Base-by-base conservation (phyloP, 306 rosid genomes). In the Arachis hypogaea region DNA sequence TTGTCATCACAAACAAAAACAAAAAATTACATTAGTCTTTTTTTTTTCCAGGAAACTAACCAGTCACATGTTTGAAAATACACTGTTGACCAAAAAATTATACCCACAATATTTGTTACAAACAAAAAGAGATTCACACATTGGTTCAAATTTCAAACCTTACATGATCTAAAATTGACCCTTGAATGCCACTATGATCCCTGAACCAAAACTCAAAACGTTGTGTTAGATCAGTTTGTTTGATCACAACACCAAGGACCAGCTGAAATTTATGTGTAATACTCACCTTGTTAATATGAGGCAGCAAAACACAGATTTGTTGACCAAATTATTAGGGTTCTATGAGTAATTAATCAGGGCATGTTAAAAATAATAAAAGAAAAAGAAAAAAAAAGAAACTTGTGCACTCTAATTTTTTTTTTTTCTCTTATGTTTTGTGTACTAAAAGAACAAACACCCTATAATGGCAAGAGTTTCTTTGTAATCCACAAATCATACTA, bases 401-500 rank as follows among this genome's bases (percentile, higher is more conserved):
- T 61, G 51, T 68, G 69, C 63, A 78, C 51, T 68, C 80, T 72
- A 16, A 9, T 52, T 45, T 43, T 43, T 43, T 43, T 43, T 43
- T 43, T 7, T 70, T 55, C 14, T 64, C 36, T 22, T 64, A 52
- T 14, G 40, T 72, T 59, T 33, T 36, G 73, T 69, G 73, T 63
- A 69, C 51, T 64, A 47, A 18, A 42, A 74, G 64, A 49, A 74
- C 60, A 66, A 66, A 38, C 69, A 57, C 65, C 75, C 77, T 47
- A 49, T 63, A 51, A 76, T 7, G 14, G 38, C 64, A 52, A 66
- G 30, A 62, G 55, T 61, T 59, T 56, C 16, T 57, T 33, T 33
- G 69, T 77, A 77, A 64, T 77, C 66, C 45, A 63, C 16, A 55
- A 33, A 80, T 84, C 82, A 92, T 18, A 80, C 77, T 59, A 80